phyloP scores from a whole-genome alignment of 2,329 filamentous ascomycete genomes.

The Scortechinia acanthostroma region DNA sequence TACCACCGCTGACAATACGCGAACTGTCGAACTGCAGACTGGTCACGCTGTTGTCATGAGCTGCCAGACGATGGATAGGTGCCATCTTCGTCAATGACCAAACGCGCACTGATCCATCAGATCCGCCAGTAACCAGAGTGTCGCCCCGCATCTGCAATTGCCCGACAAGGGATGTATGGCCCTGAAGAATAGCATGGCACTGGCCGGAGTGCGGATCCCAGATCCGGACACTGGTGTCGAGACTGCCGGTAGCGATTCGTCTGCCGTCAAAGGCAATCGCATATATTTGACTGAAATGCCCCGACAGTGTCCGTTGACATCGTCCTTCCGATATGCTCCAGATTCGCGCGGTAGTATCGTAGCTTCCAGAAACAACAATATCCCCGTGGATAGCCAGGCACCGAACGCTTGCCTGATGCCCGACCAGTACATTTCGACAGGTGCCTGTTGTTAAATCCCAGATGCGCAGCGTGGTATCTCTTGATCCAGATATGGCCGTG shows the following conservation, averaged over 20 bases:
- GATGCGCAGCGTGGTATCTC: slow-evolving; percentile 87
- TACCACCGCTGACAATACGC: slow-evolving; percentile 89
- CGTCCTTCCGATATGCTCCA: slow-evolving; percentile 97
- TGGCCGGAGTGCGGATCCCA: slow-evolving; percentile 66
- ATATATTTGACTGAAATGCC: slow-evolving; percentile 98
- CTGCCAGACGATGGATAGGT: slow-evolving; percentile 87
- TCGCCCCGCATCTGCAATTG: slow-evolving; percentile 93
- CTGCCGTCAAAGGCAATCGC: slow-evolving; percentile 95
- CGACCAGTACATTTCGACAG: slow-evolving; percentile 85
- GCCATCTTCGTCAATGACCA: slow-evolving; percentile 90
- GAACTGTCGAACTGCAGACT: slow-evolving; percentile 95
- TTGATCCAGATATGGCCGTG: slow-evolving; percentile 90
- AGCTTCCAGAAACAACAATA: slow-evolving; percentile 94
- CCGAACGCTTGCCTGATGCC: slow-evolving; percentile 89
- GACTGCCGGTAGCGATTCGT: slow-evolving; percentile 85
- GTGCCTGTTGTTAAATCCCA: slow-evolving; percentile 88
- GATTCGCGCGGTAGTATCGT: slow-evolving; percentile 91
- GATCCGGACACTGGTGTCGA: slow-evolving; percentile 93
- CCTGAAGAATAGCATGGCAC: slow-evolving; percentile 86
- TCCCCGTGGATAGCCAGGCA: slow-evolving; percentile 95
- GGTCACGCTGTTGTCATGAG: slow-evolving; percentile 96
- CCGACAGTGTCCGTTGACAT: slow-evolving; percentile 80
- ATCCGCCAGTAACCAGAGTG: slow-evolving; percentile 90
- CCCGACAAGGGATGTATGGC: slow-evolving; percentile 91
- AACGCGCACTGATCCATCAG: slow-evolving; percentile 89